Evolutionary conservation across 805 yeast genomes (phyloP), one percentile per base, ranked within the genome.

Genomic region (Kurtzmaniella cleridarum): DNA sequence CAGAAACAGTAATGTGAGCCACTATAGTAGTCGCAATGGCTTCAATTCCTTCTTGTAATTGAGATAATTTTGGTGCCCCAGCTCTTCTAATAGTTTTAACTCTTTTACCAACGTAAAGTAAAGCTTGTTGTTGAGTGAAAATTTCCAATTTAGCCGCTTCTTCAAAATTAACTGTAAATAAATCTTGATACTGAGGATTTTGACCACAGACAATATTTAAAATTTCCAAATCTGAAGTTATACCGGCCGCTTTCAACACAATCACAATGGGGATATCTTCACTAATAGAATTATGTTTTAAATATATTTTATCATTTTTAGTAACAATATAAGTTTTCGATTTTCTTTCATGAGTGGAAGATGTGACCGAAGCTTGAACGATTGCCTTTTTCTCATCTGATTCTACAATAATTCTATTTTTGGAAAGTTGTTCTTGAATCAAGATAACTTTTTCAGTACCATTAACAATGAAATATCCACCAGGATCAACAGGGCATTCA

Each of bases 401-500:
- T 62, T 93, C 99, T 11, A 93, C 98, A 54, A 93, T 89, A 56
- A 93, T 93, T 75, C 98, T 86, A 64, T 93, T 93, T 66, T 93
- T 93, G 36, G 95, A 83, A 59, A 93, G 72, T 71, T 93, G 98
- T 63, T 93, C 98, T 63, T 93, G 98, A 32, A 93, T 95, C 49
- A 93, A 73, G 46, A 93, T 93, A 33, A 93, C 98, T 60, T 93
- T 93, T 54, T 93, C 98, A 0, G 98, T 93, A 60, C 98, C 98
- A 57, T 91, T 91, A 36, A 91, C 97, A 55, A 91, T 86, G 55
- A 93, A 93, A 57, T 93, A 93, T 53, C 98, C 98, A 65, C 98
- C 98, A 5, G 98, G 98, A 64, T 93, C 98, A 36, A 93, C 70
- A 0, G 98, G 98, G 62, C 98, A 93, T 63, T 93, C 98, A 50